Evolutionary conservation across 345 rosid species (phyloP).

Genomic region (Citrus sp.): DNA sequence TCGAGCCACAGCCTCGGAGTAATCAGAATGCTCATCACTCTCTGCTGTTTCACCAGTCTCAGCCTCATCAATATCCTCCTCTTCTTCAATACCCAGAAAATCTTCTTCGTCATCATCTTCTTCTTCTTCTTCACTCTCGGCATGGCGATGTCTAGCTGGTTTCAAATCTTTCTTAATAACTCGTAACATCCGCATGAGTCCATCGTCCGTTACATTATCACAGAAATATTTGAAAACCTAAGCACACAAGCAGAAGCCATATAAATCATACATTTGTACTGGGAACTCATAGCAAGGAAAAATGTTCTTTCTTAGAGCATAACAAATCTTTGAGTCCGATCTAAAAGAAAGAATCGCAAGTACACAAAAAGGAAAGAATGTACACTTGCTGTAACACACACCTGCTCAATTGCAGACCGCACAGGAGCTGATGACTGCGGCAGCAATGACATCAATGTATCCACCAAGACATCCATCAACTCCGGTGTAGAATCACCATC

Average conservation of each 20-base stretch:
- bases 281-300: neutral
- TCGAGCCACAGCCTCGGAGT: slow-evolving; percentile 60
- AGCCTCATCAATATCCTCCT: slow-evolving; percentile 69
- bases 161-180: slow-evolving; percentile 86
- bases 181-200: slow-evolving; percentile 76
- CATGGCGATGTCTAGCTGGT: slow-evolving; percentile 75
- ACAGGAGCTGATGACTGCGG: slow-evolving; percentile 91
- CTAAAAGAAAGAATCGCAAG: neutral
- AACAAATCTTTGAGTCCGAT: neutral
- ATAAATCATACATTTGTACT: neutral
- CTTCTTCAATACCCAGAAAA: slow-evolving; percentile 83
- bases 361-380: neutral
- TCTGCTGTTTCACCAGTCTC: slow-evolving; percentile 66
- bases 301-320: neutral
- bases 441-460: slow-evolving; percentile 79
- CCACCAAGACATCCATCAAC: slow-evolving; percentile 86
- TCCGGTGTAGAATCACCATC: slow-evolving; percentile 56
- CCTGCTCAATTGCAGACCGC: slow-evolving; percentile 91
- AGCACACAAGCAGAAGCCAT: slow-evolving; percentile 14
- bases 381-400: slow-evolving; percentile 19
- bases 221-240: slow-evolving; percentile 91
- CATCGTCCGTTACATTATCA: slow-evolving; percentile 67
- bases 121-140: slow-evolving; percentile 48
- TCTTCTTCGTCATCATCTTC: slow-evolving; percentile 65
- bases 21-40: slow-evolving; percentile 77